Percentiles rank a stretch among this genome's conserved stretches.
phyloP scores from a whole-genome alignment of 148 eudicot genomes.

The Diospyros lotus region DNA sequence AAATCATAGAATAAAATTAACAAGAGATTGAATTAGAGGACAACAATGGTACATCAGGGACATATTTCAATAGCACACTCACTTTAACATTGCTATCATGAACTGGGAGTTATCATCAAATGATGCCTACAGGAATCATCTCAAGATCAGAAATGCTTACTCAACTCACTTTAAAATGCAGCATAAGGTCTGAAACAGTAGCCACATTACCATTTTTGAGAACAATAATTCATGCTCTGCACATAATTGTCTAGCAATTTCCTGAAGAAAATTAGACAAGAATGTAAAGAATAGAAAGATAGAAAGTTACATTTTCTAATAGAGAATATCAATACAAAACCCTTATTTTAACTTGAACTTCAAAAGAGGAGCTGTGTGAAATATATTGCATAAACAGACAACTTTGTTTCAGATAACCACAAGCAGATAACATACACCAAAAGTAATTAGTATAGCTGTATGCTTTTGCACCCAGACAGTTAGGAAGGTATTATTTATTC shows the following conservation, averaged over 20 bases:
- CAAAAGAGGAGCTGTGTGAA: neutral
- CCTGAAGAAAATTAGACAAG: slow-evolving; percentile 38
- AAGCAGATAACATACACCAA: neutral
- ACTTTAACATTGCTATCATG: slow-evolving; percentile 82
- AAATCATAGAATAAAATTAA: neutral
- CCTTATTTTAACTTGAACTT: neutral
- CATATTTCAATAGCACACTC: slow-evolving; percentile 9
- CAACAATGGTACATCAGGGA: slow-evolving; percentile 1
- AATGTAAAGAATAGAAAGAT: neutral
- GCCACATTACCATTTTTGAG: slow-evolving; percentile 78
- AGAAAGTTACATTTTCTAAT: neutral
- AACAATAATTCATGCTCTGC: slow-evolving; percentile 63
- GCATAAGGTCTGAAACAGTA: slow-evolving; percentile 1
- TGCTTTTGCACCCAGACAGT: neutral
- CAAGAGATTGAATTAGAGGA: neutral
- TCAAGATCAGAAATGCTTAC: slow-evolving; percentile 7
- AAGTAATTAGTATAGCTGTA: neutral
- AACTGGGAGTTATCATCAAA: slow-evolving; percentile 91
- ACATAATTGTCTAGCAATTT: slow-evolving; percentile 86
- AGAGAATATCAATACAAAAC: neutral
- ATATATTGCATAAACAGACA: neutral
- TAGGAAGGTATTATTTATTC: neutral
- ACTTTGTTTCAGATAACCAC: neutral
- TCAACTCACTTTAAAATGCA: slow-evolving; percentile 13
- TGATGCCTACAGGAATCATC: slow-evolving; percentile 59